These are phyloP conservation scores for Agarophyton chilense DNA, from an alignment of 23 red algal genomes.

Conservation along the genomic window DNA sequence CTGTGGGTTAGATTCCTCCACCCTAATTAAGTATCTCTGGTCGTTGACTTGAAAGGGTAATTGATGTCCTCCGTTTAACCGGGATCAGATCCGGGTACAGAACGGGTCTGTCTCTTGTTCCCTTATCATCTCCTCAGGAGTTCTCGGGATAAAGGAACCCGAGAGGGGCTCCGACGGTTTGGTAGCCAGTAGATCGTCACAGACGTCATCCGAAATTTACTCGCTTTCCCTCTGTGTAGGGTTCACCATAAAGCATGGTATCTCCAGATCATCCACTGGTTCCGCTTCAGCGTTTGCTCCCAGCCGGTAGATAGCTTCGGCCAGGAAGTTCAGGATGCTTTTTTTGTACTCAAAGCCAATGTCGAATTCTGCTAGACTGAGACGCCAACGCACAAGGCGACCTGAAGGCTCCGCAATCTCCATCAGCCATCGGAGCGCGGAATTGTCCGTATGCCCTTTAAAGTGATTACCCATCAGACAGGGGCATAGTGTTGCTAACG, in stretches of 20 bases:
- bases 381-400: neutral
- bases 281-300: neutral
- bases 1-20: neutral
- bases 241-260: too few relatives aligned
- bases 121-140: too few relatives aligned
- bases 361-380: neutral
- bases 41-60: too few relatives aligned
- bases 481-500: too few relatives aligned
- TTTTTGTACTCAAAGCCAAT: neutral
- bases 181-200: too few relatives aligned
- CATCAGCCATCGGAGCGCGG: neutral
- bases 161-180: too few relatives aligned
- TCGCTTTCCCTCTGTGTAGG: too few relatives aligned
- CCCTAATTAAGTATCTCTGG: too few relatives aligned
- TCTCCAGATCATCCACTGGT: neutral
- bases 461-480: neutral
- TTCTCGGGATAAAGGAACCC: too few relatives aligned
- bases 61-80: too few relatives aligned
- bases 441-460: slow-evolving; percentile 26
- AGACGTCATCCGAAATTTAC: neutral
- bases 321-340: neutral
- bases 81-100: too few relatives aligned
- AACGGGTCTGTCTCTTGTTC: too few relatives aligned
- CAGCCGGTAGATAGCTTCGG: neutral
- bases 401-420: neutral